A percentile compares a stretch with the other conserved stretches of the same genome.
Conservation (phyloP, 257 asterid genomes). For the Knoxia roxburghii region DNA sequence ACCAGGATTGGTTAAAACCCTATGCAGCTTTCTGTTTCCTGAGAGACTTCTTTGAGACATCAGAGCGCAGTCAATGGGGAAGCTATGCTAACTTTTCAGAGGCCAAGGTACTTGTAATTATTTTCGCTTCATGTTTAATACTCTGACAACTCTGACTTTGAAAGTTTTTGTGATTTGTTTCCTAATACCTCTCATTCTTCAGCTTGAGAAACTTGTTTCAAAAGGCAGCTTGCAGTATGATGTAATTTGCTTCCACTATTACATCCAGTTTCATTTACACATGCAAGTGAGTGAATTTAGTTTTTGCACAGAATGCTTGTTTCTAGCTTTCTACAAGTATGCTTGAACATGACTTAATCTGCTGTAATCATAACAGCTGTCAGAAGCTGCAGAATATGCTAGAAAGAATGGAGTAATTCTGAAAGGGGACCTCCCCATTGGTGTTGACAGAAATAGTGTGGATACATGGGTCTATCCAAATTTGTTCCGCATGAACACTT, state of each 20-base stretch:
- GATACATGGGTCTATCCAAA: slow-evolving; percentile 97
- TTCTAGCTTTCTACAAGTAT: slow-evolving; percentile 1
- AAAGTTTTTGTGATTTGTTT: slow-evolving; percentile 15
- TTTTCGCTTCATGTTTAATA: background rate
- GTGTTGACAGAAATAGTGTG: slow-evolving; percentile 89
- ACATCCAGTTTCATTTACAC: slow-evolving; percentile 83
- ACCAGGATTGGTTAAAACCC: slow-evolving; percentile 91
- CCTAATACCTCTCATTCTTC: slow-evolving; percentile 28
- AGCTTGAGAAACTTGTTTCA: slow-evolving; percentile 88
- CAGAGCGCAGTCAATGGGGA: slow-evolving; percentile 98
- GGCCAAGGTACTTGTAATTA: slow-evolving; percentile 45
- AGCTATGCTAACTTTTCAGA: slow-evolving; percentile 64
- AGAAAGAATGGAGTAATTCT: slow-evolving; percentile 74
- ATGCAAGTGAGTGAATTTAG: slow-evolving; percentile 51
- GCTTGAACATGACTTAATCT: slow-evolving; percentile 10
- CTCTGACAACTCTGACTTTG: background rate
- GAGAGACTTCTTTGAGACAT: slow-evolving; percentile 91
- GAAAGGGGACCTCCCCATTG: slow-evolving; percentile 97
- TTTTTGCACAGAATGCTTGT: slow-evolving; percentile 11
- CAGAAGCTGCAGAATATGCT: slow-evolving; percentile 93
- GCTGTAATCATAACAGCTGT: slow-evolving; percentile 45
- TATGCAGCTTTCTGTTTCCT: slow-evolving; percentile 95
- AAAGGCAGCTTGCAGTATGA: slow-evolving; percentile 68
- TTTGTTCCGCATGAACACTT: slow-evolving; percentile 90
- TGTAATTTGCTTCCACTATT: slow-evolving; percentile 73